Base-by-base conservation (phyloP, 2,329 filamentous ascomycete species). In the Dichotomopilus funicola region DNA sequence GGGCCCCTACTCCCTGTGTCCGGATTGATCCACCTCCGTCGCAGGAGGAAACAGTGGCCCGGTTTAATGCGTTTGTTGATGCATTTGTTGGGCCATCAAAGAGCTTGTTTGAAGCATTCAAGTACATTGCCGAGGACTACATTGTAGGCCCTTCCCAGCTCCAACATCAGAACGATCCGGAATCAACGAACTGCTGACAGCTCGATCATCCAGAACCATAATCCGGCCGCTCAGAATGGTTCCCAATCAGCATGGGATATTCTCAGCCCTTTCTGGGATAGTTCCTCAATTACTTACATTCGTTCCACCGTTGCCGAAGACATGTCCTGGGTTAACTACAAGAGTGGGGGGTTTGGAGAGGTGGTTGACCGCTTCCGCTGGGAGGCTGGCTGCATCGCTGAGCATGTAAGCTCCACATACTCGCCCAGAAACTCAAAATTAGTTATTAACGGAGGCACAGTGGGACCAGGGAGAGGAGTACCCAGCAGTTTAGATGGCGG, bases 271-370 rank as follows among this genome's bases (percentile, higher is more conserved):
- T 52, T 61, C 13, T 61, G 58, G 58, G 33, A 53, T 4, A 13
- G 37, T 1, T 50, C 43, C 5, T 38, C 47, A 4, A 53, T 55
- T 37, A 54, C 45, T 4, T 57, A 53, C 12, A 10, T 58, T 31
- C 52, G 58, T 10, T 57, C 54, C n/a, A 60, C 40, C 8, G 60
- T 60, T 34, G 37, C 49, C 7, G 56, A 34, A 2, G 49, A 61
- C 13, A 61, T 60, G 56, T 60, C 58, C 4, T 61, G 58, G 60
- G 60, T 61, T 4, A 58, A 61, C 13, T 61, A 60, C 42, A 36
- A 43, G 3, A 47, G 49, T 19, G 47, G 49, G 2, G 49, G 49
- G 1, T 33, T 61, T 5, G 57, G 55, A 2, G 53, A 52, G 9
- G 46, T 61, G 10, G 59, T 61, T 3, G 59, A 61, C 44, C 47